Evolutionary conservation across 179 eudicot genomes (phyloP).

Genomic region (Heliamphora pulchella): DNA sequence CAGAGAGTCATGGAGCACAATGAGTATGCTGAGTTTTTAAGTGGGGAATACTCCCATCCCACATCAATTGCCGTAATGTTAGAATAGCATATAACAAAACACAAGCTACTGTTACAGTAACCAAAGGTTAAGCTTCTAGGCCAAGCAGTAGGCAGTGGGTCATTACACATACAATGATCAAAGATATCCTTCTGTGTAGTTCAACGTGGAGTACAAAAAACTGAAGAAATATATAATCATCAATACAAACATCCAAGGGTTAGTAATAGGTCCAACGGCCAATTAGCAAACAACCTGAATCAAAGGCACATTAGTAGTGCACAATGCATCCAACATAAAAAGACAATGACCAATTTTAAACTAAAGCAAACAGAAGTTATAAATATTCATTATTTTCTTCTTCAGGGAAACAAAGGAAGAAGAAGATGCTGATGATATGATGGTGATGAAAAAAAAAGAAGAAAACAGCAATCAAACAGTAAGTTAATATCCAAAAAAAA

Average conservation of each 20-base stretch:
- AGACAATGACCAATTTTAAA: neutral
- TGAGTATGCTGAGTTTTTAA: too few relatives aligned
- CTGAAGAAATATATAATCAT: neutral
- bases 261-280: neutral
- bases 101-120: too few relatives aligned
- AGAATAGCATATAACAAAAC: too few relatives aligned
- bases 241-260: neutral
- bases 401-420: neutral
- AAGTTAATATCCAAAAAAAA: neutral
- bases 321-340: neutral
- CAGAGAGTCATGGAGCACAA: too few relatives aligned
- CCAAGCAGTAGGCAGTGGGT: too few relatives aligned
- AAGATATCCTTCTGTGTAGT: neutral
- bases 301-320: neutral
- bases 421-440: neutral
- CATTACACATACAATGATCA: too few relatives aligned
- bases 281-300: neutral
- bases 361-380: neutral
- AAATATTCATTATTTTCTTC: neutral
- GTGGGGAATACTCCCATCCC: too few relatives aligned
- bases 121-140: too few relatives aligned
- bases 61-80: too few relatives aligned
- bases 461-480: neutral
- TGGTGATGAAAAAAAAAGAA: neutral
- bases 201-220: neutral